Conservation (phyloP, 805 yeast species). For the Wickerhamomyces silvicola region DNA sequence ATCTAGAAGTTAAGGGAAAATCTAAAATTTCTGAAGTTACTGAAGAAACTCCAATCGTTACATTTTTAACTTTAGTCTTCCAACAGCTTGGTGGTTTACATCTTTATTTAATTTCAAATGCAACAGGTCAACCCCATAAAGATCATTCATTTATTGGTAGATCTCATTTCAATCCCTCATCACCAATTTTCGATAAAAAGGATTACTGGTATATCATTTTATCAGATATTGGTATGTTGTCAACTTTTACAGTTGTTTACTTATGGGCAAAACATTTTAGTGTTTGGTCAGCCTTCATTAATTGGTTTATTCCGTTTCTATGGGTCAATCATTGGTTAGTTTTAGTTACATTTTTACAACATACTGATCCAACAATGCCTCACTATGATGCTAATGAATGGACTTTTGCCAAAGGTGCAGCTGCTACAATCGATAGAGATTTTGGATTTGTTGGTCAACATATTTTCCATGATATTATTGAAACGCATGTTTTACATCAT, state of each 20-base stretch:
- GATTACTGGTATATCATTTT: constrained; percentile 51
- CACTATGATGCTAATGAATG: constrained; percentile 51
- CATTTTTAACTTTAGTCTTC: constrained; percentile 36
- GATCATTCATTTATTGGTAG: constrained; percentile 36
- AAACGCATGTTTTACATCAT: constrained; percentile 53
- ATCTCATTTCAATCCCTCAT: constrained; percentile 49
- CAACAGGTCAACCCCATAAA: constrained; percentile 47
- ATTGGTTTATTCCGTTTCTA: constrained; percentile 54
- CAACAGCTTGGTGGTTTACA: constrained; percentile 56
- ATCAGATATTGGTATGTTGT: constrained; percentile 49
- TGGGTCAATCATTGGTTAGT: constrained; percentile 64
- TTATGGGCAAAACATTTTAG: constrained; percentile 46
- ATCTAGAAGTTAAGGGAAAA: constrained; percentile 27
- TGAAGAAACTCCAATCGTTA: constrained; percentile 49
- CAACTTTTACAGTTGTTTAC: constrained; percentile 40
- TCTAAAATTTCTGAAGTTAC: constrained; percentile 37
- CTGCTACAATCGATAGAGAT: constrained; percentile 57
- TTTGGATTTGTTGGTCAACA: constrained; percentile 53
- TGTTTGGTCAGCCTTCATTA: constrained; percentile 41
- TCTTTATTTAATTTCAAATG: constrained; percentile 43
- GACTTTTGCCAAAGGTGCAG: constrained; percentile 64
- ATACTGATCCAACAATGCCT: constrained; percentile 53
- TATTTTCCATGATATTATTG: constrained; percentile 52
- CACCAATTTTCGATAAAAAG: constrained; percentile 47
- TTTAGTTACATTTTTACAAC: constrained; percentile 56